phyloP scores from a whole-genome alignment of 2,329 filamentous ascomycete genomes.

The Ophiocordyceps unilateralis region DNA sequence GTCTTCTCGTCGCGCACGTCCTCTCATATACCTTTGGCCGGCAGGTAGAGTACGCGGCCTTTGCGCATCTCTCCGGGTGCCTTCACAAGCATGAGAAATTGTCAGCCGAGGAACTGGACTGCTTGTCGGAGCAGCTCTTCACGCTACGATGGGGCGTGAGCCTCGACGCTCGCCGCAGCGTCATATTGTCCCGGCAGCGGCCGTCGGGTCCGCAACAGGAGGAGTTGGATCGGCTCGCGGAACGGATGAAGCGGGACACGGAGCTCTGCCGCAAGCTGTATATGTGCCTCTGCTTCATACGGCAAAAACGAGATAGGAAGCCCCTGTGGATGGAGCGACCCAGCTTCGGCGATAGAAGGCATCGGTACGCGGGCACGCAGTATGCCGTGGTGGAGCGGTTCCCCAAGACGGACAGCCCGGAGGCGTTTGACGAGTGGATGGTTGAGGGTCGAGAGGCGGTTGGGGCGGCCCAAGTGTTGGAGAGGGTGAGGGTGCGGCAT shows the following conservation, averaged over 20 bases:
- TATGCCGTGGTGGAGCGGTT: neutral
- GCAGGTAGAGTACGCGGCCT: conserved; percentile 1
- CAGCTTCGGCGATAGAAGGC: neutral
- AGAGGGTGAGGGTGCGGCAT: neutral
- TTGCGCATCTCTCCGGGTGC: neutral
- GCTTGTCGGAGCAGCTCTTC: neutral
- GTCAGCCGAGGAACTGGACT: neutral
- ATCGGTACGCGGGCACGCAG: neutral
- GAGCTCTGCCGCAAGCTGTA: neutral
- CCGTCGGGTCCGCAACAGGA: neutral
- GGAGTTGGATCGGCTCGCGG: neutral
- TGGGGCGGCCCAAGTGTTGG: neutral
- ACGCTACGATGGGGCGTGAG: neutral
- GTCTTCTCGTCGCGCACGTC: neutral
- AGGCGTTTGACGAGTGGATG: conserved; percentile 1
- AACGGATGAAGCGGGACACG: neutral
- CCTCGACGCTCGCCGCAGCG: neutral
- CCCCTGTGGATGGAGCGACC: neutral
- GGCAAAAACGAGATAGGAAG: neutral
- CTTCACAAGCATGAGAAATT: neutral
- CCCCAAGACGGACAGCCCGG: neutral
- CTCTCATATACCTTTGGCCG: neutral
- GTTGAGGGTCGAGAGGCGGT: neutral
- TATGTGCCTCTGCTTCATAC: conserved; percentile 1
- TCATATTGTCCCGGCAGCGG: neutral